Evolutionary conservation across 2,329 filamentous ascomycete genomes (phyloP).

Genomic region (Didymella glomerata): DNA sequence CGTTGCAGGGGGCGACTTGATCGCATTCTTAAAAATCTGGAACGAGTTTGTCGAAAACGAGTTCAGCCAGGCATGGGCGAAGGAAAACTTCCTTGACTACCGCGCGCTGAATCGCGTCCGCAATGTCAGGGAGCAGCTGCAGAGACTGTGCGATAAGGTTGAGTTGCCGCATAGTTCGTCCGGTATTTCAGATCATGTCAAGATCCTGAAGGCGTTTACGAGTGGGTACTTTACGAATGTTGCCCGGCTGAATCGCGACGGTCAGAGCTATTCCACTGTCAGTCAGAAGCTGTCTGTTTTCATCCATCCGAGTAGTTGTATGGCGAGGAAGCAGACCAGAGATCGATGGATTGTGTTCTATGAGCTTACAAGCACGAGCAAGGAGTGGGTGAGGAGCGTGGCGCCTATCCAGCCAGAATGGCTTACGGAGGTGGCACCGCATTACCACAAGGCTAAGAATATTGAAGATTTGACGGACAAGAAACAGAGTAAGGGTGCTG

Average conservation of each 20-base stretch:
- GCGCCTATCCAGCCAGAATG: slow-evolving; percentile 86
- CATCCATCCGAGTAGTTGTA: slow-evolving; percentile 79
- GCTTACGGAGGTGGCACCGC: slow-evolving; percentile 89
- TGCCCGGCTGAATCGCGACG: slow-evolving; percentile 80
- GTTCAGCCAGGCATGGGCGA: slow-evolving; percentile 85
- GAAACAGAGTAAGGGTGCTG: slow-evolving; percentile 66
- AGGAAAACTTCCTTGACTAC: slow-evolving; percentile 94
- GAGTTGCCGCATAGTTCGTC: slow-evolving; percentile 76
- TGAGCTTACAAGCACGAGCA: slow-evolving; percentile 80
- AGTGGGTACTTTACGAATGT: slow-evolving; percentile 96
- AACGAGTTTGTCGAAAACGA: slow-evolving; percentile 95
- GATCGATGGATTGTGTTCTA: slow-evolving; percentile 91
- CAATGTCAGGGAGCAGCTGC: slow-evolving; percentile 91
- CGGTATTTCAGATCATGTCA: slow-evolving; percentile 74
- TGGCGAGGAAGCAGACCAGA: slow-evolving; percentile 77
- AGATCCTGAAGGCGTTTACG: slow-evolving; percentile 87
- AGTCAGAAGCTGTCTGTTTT: slow-evolving; percentile 90
- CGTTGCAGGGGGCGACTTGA: slow-evolving; percentile 77
- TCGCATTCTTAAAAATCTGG: slow-evolving; percentile 90
- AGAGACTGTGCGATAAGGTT: slow-evolving; percentile 90
- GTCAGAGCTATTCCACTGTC: slow-evolving; percentile 88
- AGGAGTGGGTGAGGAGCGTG: slow-evolving; percentile 91
- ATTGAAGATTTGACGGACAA: slow-evolving; percentile 82
- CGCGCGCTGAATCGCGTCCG: slow-evolving; percentile 86
- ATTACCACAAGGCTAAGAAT: slow-evolving; percentile 93